phyloP scores from a whole-genome alignment of 495 filamentous ascomycete genomes.

The Darksidea phi region DNA sequence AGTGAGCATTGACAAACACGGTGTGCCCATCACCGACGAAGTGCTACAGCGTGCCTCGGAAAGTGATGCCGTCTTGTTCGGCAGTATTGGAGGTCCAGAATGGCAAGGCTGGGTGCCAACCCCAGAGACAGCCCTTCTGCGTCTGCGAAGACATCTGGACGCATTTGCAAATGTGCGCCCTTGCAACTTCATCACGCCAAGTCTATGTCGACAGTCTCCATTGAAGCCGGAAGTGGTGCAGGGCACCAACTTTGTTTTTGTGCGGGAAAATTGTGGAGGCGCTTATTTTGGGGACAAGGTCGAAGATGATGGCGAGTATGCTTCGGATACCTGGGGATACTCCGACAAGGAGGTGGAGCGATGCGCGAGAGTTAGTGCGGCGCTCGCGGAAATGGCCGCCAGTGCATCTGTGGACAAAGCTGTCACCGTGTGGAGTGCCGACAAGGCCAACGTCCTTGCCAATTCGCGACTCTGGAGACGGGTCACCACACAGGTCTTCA shows the following conservation, averaged over 20 bases:
- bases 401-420: slow-evolving; percentile 80
- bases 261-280: slow-evolving; percentile 90
- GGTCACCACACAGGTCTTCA: slow-evolving; percentile 75
- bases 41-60: slow-evolving; percentile 82
- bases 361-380: slow-evolving; percentile 78
- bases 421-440: slow-evolving; percentile 79
- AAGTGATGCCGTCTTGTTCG: slow-evolving; percentile 88
- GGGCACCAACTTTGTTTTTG: slow-evolving; percentile 89
- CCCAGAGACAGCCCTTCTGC: slow-evolving; percentile 91
- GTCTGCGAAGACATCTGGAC: slow-evolving; percentile 87
- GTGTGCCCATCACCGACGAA: slow-evolving; percentile 74
- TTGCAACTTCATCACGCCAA: slow-evolving; percentile 91
- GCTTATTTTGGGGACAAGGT: slow-evolving; percentile 96
- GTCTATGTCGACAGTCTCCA: slow-evolving; percentile 81
- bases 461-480: slow-evolving; percentile 88
- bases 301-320: slow-evolving; percentile 76
- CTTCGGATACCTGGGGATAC: slow-evolving; percentile 89
- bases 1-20: slow-evolving; percentile 84
- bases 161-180: slow-evolving; percentile 97
- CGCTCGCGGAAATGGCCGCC: no score
- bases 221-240: slow-evolving; percentile 83
- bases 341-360: slow-evolving; percentile 84
- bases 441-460: slow-evolving; percentile 97
- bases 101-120: slow-evolving; percentile 89
- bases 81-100: slow-evolving; percentile 95